A percentile compares a stretch with the other conserved stretches of the same genome.
phyloP scores from a whole-genome alignment of 352 stramenopile species.

The Phytophthora litchii region DNA sequence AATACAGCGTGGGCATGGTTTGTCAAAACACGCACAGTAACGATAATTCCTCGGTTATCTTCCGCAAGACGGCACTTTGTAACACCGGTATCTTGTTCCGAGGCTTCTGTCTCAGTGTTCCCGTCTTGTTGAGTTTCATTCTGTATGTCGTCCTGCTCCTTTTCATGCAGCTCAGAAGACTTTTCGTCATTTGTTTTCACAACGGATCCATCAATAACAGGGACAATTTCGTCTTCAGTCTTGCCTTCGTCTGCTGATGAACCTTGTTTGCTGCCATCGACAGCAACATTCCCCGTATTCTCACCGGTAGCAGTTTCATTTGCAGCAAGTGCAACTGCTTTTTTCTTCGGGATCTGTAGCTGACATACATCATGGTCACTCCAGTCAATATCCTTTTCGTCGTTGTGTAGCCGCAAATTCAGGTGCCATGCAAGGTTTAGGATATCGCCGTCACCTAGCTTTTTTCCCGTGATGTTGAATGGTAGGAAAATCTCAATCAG shows the following conservation, averaged over 20 bases:
- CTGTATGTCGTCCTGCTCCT: constrained; percentile 4
- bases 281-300: constrained; percentile 8
- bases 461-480: constrained; percentile 76
- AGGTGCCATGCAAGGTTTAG: constrained; percentile 60
- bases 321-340: constrained; percentile 15
- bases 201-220: constrained; percentile 3
- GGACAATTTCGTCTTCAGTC: constrained; percentile 9
- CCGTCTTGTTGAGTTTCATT: constrained; percentile 16
- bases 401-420: constrained; percentile 57
- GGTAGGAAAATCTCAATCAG: constrained; percentile 65
- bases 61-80: constrained; percentile 37
- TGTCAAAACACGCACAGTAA: constrained; percentile 39
- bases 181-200: constrained; percentile 12
- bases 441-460: constrained; percentile 54
- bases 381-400: constrained; percentile 66
- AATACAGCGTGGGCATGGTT: constrained; percentile 26
- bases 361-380: constrained; percentile 53
- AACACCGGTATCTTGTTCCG: constrained; percentile 21
- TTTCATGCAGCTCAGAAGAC: constrained; percentile 14
- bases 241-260: constrained; percentile 2
- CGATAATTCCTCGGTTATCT: constrained; percentile 36
- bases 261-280: constrained; percentile 4
- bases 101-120: constrained; percentile 1
- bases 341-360: constrained; percentile 51
- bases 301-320: constrained; percentile 13